Conservation (phyloP, 1,139 yeast genomes). For the Schwanniomyces etchellsii region DNA sequence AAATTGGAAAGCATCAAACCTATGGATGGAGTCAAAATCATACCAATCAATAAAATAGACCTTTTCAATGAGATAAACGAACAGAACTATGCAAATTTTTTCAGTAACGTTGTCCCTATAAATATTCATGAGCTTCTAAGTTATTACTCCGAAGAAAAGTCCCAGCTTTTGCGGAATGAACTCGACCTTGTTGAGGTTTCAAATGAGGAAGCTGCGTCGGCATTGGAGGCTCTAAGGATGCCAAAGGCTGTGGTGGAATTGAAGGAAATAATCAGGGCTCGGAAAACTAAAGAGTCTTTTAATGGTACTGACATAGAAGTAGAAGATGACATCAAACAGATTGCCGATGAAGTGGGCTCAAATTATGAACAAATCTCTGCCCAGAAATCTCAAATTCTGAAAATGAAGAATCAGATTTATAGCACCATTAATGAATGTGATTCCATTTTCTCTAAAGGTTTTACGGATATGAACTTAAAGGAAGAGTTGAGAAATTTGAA, state of each 20-base stretch:
- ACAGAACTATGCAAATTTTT: constrained; percentile 53
- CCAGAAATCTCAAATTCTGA: constrained; percentile 19
- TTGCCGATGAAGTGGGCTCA: constrained; percentile 24
- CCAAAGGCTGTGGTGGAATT: constrained; percentile 62
- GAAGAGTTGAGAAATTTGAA: constrained; percentile 55
- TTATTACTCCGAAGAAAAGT: constrained; percentile 84
- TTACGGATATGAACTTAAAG: constrained; percentile 16
- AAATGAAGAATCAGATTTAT: constrained; percentile 36
- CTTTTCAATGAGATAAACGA: constrained; percentile 41
- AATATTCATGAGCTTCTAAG: constrained; percentile 84
- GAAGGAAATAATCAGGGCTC: constrained; percentile 28
- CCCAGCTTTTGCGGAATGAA: constrained; percentile 67
- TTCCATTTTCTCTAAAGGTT: constrained; percentile 8
- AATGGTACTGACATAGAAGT: constrained; percentile 8
- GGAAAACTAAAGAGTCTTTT: constrained; percentile 3
- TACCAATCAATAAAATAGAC: constrained; percentile 40
- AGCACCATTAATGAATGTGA: constrained; percentile 37
- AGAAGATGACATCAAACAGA: constrained; percentile 12
- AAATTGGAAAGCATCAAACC: constrained; percentile 59
- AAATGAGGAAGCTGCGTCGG: constrained; percentile 71
- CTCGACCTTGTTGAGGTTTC: constrained; percentile 74
- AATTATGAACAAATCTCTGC: constrained; percentile 16
- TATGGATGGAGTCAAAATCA: constrained; percentile 70
- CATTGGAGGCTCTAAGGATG: constrained; percentile 71
- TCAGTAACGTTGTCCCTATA: constrained; percentile 78